Conservation (phyloP, 805 yeast species). For the Candida saitoana region DNA sequence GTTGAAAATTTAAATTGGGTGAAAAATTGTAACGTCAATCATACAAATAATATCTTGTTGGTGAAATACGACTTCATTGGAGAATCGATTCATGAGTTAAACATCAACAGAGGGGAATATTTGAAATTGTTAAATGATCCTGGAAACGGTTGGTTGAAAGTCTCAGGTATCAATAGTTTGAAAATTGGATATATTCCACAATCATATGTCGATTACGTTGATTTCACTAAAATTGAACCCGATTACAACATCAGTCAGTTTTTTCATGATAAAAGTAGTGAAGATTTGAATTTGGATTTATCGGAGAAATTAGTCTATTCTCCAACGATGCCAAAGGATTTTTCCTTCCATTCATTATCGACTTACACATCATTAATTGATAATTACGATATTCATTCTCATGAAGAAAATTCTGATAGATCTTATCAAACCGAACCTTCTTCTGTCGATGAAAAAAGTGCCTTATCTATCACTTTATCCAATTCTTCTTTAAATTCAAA, state of each 20-base stretch:
- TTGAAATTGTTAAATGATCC: constrained; percentile 29
- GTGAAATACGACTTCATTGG: constrained; percentile 31
- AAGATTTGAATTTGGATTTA: background rate
- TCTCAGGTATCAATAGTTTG: constrained; percentile 22
- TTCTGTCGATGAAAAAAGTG: background rate
- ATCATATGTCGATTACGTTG: constrained; percentile 20
- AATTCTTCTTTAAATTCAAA: background rate
- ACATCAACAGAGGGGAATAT: constrained; percentile 24
- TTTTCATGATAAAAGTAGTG: background rate
- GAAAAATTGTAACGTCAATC: background rate
- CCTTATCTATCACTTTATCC: background rate
- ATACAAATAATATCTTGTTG: constrained; percentile 15
- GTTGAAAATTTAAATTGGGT: background rate
- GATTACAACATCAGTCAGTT: constrained; percentile 3
- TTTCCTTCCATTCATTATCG: constrained; percentile 17
- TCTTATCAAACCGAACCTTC: constrained; percentile 3
- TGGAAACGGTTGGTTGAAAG: constrained; percentile 40
- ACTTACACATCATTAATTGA: constrained; percentile 29
- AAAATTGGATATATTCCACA: constrained; percentile 35
- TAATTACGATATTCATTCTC: constrained; percentile 18
- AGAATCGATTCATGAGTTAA: constrained; percentile 24
- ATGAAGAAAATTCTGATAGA: background rate
- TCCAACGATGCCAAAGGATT: constrained; percentile 6
- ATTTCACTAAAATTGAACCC: background rate
- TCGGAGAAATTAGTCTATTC: background rate